Percentiles rank a stretch among this genome's conserved stretches.
phyloP scores from a whole-genome alignment of 495 filamentous ascomycete species.

The Talaromyces trachyspermus region DNA sequence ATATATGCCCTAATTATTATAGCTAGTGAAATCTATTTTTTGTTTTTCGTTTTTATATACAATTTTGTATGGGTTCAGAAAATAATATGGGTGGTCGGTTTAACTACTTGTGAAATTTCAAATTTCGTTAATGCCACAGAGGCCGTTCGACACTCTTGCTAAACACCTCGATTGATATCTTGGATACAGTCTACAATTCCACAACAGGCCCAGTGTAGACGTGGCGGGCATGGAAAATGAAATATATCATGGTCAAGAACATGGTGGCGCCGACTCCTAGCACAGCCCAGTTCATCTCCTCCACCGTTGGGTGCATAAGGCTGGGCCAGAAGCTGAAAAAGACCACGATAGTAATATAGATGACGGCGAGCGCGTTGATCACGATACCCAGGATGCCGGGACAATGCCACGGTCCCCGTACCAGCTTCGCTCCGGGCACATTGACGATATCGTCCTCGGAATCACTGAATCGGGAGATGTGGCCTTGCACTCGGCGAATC shows the following conservation, averaged over 20 bases:
- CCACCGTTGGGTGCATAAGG: constrained; percentile 21
- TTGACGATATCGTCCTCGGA: constrained; percentile 14
- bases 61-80: too few relatives aligned
- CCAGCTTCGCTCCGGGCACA: constrained; percentile 18
- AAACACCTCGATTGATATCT: too few relatives aligned
- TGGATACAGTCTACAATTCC: constrained; percentile 10
- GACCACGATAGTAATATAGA: constrained; percentile 29
- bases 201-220: constrained; percentile 24
- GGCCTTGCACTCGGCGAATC: constrained; percentile 5
- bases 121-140: too few relatives aligned
- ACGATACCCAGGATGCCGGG: constrained; percentile 35
- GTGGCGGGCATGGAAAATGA: constrained; percentile 19
- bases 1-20: too few relatives aligned
- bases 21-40: too few relatives aligned
- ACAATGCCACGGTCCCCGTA: constrained; percentile 44
- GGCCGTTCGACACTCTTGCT: too few relatives aligned
- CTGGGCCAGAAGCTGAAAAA: constrained; percentile 40
- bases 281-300: constrained; percentile 42
- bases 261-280: constrained; percentile 30
- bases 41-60: too few relatives aligned
- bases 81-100: too few relatives aligned
- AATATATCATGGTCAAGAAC: constrained; percentile 26
- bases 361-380: constrained; percentile 33
- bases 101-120: too few relatives aligned
- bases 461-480: constrained; percentile 13